Evolutionary conservation across 2,329 filamentous ascomycete genomes (phyloP).

Genomic region (Clonostachys rhizophaga): DNA sequence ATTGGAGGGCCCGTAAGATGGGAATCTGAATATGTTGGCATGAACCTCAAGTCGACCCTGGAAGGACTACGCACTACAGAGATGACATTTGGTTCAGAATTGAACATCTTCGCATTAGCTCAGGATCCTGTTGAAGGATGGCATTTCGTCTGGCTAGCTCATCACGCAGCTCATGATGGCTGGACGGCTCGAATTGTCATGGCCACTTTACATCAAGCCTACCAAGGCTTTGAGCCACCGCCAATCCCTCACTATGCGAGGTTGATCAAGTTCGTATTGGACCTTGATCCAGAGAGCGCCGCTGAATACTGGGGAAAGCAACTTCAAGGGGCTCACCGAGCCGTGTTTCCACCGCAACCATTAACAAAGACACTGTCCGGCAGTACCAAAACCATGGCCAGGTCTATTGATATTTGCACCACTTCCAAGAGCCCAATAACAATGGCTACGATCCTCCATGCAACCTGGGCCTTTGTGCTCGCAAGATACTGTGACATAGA

Average conservation of each 20-base stretch:
- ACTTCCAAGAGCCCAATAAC: constrained; percentile 3
- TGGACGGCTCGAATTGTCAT: constrained; percentile 36
- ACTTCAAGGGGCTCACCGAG: neutral
- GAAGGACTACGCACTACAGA: neutral
- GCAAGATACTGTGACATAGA: constrained; percentile 7
- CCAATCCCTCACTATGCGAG: constrained; percentile 21
- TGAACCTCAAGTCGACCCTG: neutral
- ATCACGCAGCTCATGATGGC: constrained; percentile 45
- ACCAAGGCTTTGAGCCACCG: neutral
- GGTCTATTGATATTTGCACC: too few relatives aligned
- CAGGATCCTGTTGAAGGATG: neutral
- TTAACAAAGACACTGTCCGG: neutral
- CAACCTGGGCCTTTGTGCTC: constrained; percentile 14
- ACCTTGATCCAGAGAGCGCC: constrained; percentile 11
- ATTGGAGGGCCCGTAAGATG: neutral
- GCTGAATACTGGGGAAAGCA: neutral
- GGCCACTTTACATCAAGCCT: constrained; percentile 3
- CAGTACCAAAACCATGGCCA: too few relatives aligned
- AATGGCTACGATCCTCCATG: constrained; percentile 5
- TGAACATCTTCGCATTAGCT: neutral
- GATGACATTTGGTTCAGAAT: neutral
- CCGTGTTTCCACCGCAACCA: neutral
- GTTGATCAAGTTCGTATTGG: constrained; percentile 34
- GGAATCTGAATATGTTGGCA: neutral
- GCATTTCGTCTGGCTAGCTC: constrained; percentile 9